Conservation (phyloP, 2,329 filamentous ascomycete species). For the Hirsutella thompsonii region DNA sequence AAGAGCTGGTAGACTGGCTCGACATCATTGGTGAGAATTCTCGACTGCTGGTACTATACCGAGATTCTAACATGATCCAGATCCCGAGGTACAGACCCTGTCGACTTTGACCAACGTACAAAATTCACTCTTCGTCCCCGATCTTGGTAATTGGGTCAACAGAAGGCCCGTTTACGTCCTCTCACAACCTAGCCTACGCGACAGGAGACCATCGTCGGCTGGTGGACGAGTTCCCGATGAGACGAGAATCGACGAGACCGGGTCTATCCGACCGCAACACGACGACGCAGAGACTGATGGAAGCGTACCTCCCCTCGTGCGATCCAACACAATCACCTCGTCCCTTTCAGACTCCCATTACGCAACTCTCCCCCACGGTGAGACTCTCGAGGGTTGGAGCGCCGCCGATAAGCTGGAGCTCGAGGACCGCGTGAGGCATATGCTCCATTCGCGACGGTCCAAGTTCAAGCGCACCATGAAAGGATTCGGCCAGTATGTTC, state of each 20-base stretch:
- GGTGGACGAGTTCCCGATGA: slow-evolving; percentile 1
- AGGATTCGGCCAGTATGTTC: slow-evolving; percentile 70
- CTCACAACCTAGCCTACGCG: slow-evolving; percentile 28
- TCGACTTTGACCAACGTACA: slow-evolving; percentile 81
- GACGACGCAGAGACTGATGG: slow-evolving; percentile 4
- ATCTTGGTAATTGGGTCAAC: slow-evolving; percentile 64
- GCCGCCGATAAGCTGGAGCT: slow-evolving; percentile 61
- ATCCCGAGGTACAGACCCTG: slow-evolving; percentile 71
- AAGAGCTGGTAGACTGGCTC: slow-evolving; percentile 25
- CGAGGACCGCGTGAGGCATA: slow-evolving; percentile 78
- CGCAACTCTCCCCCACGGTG: slow-evolving; percentile 66
- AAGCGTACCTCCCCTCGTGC: slow-evolving; percentile 13
- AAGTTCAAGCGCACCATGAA: slow-evolving; percentile 69
- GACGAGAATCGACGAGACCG: not conserved
- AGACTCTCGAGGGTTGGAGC: slow-evolving; percentile 61
- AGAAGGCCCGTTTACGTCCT: slow-evolving; percentile 68
- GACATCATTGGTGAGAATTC: slow-evolving; percentile 23
- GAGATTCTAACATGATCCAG: slow-evolving; percentile 28
- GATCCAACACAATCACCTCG: slow-evolving; percentile 50
- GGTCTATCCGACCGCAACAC: not conserved
- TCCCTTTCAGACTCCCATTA: slow-evolving; percentile 58
- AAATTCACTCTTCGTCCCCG: slow-evolving; percentile 77
- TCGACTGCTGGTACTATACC: slow-evolving; percentile 1
- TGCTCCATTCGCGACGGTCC: slow-evolving; percentile 69
- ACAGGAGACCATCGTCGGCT: slow-evolving; percentile 8